Conservation (phyloP, 768 basidiomycete genomes). For the Lactarius sp. region DNA sequence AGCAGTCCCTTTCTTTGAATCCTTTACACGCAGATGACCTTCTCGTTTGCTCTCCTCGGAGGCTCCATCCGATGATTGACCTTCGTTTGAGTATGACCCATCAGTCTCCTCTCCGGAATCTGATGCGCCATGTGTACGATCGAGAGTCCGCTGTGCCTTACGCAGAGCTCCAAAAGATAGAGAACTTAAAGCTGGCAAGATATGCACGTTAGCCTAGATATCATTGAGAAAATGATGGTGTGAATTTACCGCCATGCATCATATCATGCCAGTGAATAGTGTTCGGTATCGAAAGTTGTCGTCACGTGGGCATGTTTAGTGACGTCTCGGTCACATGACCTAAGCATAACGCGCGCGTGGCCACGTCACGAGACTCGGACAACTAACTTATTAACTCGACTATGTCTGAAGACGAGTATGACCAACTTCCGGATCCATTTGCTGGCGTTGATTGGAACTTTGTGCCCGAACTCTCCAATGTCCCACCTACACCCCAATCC, state of each 20-base stretch:
- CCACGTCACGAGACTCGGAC: background rate
- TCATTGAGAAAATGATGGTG: background rate
- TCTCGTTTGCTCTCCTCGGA: background rate
- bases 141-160: conserved; percentile 21
- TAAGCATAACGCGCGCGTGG: background rate
- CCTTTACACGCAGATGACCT: conserved; percentile 29
- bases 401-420: conserved; percentile 44
- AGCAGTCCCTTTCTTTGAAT: conserved; percentile 29
- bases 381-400: background rate
- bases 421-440: conserved; percentile 49
- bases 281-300: too few species aligned
- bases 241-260: conserved; percentile 13
- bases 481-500: background rate
- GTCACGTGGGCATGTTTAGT: background rate
- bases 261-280: too few species aligned
- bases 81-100: conserved; percentile 5
- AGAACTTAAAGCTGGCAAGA: conserved; percentile 3
- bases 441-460: conserved; percentile 44
- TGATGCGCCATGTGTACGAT: conserved; percentile 13
- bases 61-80: background rate
- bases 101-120: conserved; percentile 12
- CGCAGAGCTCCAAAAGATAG: conserved; percentile 24
- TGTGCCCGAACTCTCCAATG: conserved; percentile 31
- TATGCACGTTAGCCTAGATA: background rate
- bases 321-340: background rate